phyloP scores from a whole-genome alignment of 2,329 filamentous ascomycete genomes.

The Magnaporthiopsis poae region DNA sequence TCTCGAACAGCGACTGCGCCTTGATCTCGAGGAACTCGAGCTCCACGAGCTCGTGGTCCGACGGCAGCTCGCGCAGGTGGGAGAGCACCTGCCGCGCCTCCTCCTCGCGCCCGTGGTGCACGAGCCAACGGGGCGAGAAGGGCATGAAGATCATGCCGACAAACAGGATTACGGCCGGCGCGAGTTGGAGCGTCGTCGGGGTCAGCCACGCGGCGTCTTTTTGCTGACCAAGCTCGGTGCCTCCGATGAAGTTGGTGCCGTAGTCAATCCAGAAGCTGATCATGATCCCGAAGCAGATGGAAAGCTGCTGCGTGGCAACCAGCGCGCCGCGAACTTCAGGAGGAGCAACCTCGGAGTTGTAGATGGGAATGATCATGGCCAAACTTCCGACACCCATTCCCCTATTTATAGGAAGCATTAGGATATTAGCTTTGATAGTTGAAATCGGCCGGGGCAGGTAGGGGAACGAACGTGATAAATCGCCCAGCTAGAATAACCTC shows the following conservation, averaged over 20 bases:
- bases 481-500: constrained; percentile 58
- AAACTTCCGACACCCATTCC: constrained; percentile 61
- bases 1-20: constrained; percentile 68
- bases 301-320: constrained; percentile 40
- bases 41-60: constrained; percentile 58
- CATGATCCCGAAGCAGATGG: constrained; percentile 55
- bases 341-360: constrained; percentile 38
- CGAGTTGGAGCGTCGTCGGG: constrained; percentile 61
- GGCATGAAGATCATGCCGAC: constrained; percentile 71
- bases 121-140: constrained; percentile 66
- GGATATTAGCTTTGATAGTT: background rate
- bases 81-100: constrained; percentile 58
- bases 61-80: constrained; percentile 49
- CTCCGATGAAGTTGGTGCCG: constrained; percentile 59
- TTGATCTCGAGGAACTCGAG: constrained; percentile 78
- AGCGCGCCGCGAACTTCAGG: constrained; percentile 38
- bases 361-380: constrained; percentile 49
- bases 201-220: constrained; percentile 63
- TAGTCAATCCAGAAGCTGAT: constrained; percentile 55
- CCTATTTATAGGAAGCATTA: constrained; percentile 15
- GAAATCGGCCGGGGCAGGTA: background rate
- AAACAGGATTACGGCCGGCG: constrained; percentile 56
- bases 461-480: constrained; percentile 49
- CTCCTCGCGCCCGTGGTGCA: constrained; percentile 58
- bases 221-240: constrained; percentile 35